These are phyloP conservation scores for Metschnikowia reukaufii DNA, from an alignment of 805 yeast species.

Conservation along the genomic window DNA sequence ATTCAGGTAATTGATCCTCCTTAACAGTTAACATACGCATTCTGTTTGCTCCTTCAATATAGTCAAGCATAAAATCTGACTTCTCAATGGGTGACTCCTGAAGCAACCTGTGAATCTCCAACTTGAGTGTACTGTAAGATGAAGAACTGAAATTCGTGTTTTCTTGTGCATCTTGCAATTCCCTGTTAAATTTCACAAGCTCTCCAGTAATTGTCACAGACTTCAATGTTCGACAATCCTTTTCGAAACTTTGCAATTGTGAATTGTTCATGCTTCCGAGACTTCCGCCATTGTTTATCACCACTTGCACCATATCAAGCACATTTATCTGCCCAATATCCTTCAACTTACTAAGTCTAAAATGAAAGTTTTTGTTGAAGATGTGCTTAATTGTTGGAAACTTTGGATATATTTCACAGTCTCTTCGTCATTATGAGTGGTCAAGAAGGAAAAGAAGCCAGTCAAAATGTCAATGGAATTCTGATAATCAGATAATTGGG, in stretches of 20 bases:
- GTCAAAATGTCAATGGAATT: constrained; percentile 16
- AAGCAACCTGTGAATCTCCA: constrained; percentile 41
- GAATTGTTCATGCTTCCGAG: constrained; percentile 32
- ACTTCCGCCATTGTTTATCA: constrained; percentile 37
- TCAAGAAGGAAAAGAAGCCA: constrained; percentile 32
- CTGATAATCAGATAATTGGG: constrained; percentile 20
- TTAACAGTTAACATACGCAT: constrained; percentile 63
- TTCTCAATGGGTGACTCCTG: constrained; percentile 13
- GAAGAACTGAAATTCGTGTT: constrained; percentile 50
- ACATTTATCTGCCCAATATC: constrained; percentile 16
- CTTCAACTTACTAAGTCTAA: constrained; percentile 21
- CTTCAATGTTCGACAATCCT: constrained; percentile 37
- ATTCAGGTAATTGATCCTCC: constrained; percentile 48
- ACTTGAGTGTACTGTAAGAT: constrained; percentile 48
- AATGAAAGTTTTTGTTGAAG: constrained; percentile 27
- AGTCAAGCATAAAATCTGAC: constrained; percentile 53
- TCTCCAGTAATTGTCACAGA: constrained; percentile 44
- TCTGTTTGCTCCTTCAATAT: constrained; percentile 67
- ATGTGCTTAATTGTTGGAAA: constrained; percentile 30
- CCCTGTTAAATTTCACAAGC: constrained; percentile 49
- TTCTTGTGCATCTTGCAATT: constrained; percentile 65
- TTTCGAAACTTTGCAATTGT: constrained; percentile 34
- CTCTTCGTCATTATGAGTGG: constrained; percentile 40
- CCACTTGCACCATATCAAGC: constrained; percentile 33
- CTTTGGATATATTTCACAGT: constrained; percentile 28